These are phyloP conservation scores for Starmerella floricola DNA, from an alignment of 805 yeast genomes.

Conservation along the genomic window DNA sequence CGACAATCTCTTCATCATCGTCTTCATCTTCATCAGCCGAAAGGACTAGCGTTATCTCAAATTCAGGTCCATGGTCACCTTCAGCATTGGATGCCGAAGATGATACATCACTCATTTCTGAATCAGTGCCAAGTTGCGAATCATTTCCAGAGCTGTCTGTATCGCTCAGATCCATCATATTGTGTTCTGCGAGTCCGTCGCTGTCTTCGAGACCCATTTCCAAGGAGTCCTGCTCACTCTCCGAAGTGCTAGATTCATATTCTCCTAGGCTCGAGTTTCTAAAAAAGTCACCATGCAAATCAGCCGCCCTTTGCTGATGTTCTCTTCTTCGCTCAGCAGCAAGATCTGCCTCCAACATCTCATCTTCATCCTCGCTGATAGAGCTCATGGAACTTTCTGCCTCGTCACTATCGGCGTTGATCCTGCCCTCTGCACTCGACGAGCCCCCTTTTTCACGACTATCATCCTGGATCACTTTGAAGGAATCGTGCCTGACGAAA, in stretches of 20 bases:
- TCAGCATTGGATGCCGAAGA: not conserved
- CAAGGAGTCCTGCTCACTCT: no score
- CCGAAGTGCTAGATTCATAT: slow-evolving; percentile 55
- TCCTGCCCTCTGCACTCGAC: no score
- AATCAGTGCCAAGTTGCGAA: not conserved
- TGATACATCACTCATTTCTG: not conserved
- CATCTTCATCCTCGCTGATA: slow-evolving; percentile 1
- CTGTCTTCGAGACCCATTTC: not conserved
- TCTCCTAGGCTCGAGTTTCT: slow-evolving; percentile 85
- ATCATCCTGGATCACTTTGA: not conserved
- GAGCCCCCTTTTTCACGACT: not conserved
- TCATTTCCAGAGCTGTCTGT: not conserved
- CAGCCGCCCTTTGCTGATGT: slow-evolving; percentile 1
- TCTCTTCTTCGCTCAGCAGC: not conserved
- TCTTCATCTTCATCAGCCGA: not conserved
- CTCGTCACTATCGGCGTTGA: no score
- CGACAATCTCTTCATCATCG: not conserved
- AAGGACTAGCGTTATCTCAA: not conserved
- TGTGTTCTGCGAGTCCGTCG: not conserved
- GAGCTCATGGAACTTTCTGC: no score
- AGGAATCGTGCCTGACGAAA: not conserved
- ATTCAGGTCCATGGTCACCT: not conserved
- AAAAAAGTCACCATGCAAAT: slow-evolving; percentile 38
- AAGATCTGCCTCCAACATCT: not conserved
- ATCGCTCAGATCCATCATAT: no score